Base-by-base conservation (phyloP, 1,284 basidiomycete genomes). In the Coniophora puteana region DNA sequence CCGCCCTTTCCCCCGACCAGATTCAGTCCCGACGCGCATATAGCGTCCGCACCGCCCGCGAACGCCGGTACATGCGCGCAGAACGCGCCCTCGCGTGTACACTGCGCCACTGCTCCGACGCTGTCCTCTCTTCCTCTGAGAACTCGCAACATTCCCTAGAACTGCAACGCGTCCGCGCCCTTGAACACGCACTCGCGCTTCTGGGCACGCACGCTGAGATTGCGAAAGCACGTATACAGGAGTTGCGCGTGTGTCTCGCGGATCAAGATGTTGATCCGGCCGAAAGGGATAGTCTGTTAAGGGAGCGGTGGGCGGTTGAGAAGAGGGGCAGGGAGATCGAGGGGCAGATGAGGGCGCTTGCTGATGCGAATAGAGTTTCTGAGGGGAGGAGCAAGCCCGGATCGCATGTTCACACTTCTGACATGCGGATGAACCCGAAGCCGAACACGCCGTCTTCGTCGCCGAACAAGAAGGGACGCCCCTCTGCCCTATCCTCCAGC, bases 271-370 rank as follows among this genome's bases (percentile, higher is more conserved):
- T 59, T 11, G 64, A 72, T 4, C 68, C 67, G 1, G 53, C 48
- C 8, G 47, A 52, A 18, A 66, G 65, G 44, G 51, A 57, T 34
- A 43, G 59, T 10, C 52, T 73, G 30, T 68, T 74, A 45, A 64
- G 62, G 4, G 66, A 75, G 43, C 66, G 69, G 20, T 76, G 74
- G 75, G 62, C 69, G 56, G 68, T 70, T 43, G 76, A 79, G 47
- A 69, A 63, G 43, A 62, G 68, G 45, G 60, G 66, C 35, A 43
- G 50, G 30, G 58, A 55, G 18, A 58, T 65, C 11, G 59, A 66
- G 40, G 48, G 64, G 30, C 65, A 76, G 47, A 49, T 59, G 24
- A 57, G 60, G 44, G 27, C 34, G 14, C 39, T 62, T 44, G 49
- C 44, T 31, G 56, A 51, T n/a, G 41, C 56, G 61, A 24, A 38